A percentile compares a stretch with the other conserved stretches of the same genome.
These are phyloP conservation scores for Kondoa subrosea DNA, from an alignment of 768 basidiomycete genomes.

Conservation along the genomic window DNA sequence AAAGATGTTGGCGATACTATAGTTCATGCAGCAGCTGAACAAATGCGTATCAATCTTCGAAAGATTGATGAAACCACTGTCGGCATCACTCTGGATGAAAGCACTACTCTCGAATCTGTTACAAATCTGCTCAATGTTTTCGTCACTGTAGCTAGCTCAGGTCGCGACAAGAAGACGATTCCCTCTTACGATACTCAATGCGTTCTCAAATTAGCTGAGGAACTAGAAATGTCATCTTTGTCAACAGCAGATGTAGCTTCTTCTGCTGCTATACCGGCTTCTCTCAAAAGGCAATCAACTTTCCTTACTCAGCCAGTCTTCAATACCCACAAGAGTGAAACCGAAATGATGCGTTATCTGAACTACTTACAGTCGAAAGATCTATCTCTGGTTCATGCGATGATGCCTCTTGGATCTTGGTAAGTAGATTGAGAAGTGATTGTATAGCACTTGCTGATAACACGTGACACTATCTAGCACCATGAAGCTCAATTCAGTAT, in stretches of 20 bases:
- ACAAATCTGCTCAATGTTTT: conserved; percentile 66
- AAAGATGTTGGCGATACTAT: conserved; percentile 43
- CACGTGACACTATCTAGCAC: conserved; percentile 81
- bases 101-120: conserved; percentile 57
- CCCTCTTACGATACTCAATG: conserved; percentile 19
- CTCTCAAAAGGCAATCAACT: conserved; percentile 39
- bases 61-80: conserved; percentile 54
- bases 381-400: conserved; percentile 79
- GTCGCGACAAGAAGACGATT: conserved; percentile 5
- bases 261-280: conserved; percentile 42
- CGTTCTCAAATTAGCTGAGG: conserved; percentile 28
- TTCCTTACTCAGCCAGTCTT: conserved; percentile 79
- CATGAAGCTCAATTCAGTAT: conserved; percentile 96
- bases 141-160: conserved; percentile 39
- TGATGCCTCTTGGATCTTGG: conserved; percentile 46
- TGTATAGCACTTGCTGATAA: neutral
- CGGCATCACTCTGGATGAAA: conserved; percentile 86
- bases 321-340: conserved; percentile 94
- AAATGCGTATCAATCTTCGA: conserved; percentile 67
- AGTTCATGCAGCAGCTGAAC: conserved; percentile 52
- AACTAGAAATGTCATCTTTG: conserved; percentile 34
- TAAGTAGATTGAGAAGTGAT: conserved; percentile 26
- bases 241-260: conserved; percentile 31
- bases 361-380: conserved; percentile 77
- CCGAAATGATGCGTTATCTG: conserved; percentile 75